Percentiles rank a stretch among this genome's conserved stretches.
These are phyloP conservation scores for Trichosphaerium sp. DNA, from an alignment of 78 protist genomes.

Conservation along the genomic window DNA sequence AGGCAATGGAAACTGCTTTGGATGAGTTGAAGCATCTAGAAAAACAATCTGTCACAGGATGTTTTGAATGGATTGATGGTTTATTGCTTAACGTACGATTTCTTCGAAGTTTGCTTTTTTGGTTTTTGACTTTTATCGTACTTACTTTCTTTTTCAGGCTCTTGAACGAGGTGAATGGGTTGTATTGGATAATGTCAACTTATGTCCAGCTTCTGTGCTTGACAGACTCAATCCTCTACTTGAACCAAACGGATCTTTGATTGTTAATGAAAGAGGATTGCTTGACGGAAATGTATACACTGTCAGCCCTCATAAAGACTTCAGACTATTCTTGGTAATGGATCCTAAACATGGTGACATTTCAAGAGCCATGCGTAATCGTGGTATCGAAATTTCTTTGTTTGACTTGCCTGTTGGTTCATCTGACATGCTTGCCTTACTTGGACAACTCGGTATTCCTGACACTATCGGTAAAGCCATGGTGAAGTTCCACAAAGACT, in stretches of 20 bases:
- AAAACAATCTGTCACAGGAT: conserved; percentile 55
- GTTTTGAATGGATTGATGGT: conserved; percentile 97
- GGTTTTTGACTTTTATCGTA: neutral
- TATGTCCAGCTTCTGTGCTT: conserved; percentile 95
- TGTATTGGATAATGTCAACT: conserved; percentile 88
- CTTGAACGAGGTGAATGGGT: conserved; percentile 92
- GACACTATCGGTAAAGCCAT: too few species aligned
- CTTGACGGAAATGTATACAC: conserved; percentile 55
- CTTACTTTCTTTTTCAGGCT: neutral
- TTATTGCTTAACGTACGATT: conserved; percentile 44
- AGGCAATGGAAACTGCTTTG: neutral
- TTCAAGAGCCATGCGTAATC: conserved; percentile 97
- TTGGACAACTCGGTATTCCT: conserved; percentile 37
- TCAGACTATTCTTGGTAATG: conserved; percentile 83
- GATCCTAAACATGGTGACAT: conserved; percentile 90
- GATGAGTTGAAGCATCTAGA: conserved; percentile 9
- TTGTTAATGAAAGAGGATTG: conserved; percentile 86
- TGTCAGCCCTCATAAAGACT: conserved; percentile 70
- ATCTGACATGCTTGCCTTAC: conserved; percentile 11
- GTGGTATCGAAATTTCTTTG: conserved; percentile 84
- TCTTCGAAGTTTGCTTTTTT: neutral
- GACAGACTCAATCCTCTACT: conserved; percentile 98
- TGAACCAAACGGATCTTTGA: conserved; percentile 86
- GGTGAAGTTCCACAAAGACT: too few species aligned
- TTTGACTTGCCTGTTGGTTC: neutral